phyloP scores from a whole-genome alignment of 768 basidiomycete species.

The Guyanaporus albipodus region DNA sequence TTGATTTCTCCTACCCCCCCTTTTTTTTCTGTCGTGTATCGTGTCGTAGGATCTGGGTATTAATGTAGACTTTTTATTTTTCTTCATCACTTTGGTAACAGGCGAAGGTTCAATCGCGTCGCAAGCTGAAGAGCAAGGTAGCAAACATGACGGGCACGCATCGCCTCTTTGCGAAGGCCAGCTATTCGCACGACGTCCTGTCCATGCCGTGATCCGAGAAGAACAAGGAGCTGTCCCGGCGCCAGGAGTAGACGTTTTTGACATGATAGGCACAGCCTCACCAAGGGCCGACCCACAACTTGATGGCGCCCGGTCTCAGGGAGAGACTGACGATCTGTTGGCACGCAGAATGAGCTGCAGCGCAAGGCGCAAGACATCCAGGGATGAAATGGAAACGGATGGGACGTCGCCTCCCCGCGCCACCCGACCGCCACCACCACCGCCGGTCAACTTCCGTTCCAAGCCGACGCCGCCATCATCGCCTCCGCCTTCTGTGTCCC shows the following conservation, averaged over 20 bases:
- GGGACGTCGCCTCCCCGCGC: conserved; percentile 32
- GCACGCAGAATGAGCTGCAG: neutral
- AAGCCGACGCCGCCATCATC: conserved; percentile 17
- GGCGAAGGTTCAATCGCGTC: conserved; percentile 16
- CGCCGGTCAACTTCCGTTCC: conserved; percentile 29
- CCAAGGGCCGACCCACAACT: neutral
- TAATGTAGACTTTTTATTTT: conserved; percentile 24
- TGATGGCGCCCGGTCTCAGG: neutral
- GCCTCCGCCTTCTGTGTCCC: conserved; percentile 15
- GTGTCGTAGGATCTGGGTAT: conserved; percentile 27
- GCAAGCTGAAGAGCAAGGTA: conserved; percentile 15
- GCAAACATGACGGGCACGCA: conserved; percentile 1
- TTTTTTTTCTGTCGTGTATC: conserved; percentile 20
- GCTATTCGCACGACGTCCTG: neutral
- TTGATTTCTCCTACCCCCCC: conserved; percentile 27
- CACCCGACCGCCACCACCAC: conserved; percentile 30
- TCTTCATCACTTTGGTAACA: conserved; percentile 14
- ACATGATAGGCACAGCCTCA: neutral
- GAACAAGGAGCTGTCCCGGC: conserved; percentile 2
- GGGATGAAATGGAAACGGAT: conserved; percentile 19
- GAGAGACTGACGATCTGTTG: neutral
- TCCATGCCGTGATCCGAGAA: neutral
- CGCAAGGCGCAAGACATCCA: conserved; percentile 5
- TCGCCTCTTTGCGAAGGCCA: conserved; percentile 5
- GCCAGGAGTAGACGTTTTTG: neutral